Conservation (phyloP, 148 eudicot species). For the Suaeda aralocaspica region DNA sequence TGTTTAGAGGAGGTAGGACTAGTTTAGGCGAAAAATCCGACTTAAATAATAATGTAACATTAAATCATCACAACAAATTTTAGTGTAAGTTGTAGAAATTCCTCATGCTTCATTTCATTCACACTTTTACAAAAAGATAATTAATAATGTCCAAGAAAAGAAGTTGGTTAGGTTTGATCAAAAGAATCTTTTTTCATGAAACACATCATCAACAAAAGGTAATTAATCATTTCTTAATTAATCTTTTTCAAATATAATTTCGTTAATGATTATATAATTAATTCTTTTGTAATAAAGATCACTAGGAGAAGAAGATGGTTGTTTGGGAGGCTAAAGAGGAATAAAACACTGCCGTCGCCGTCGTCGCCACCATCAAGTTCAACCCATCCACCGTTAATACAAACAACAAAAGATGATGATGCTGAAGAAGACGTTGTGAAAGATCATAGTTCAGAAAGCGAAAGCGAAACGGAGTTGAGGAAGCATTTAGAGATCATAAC, state of each 20-base stretch:
- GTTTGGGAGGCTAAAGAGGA: conserved; percentile 36
- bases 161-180: conserved; percentile 52
- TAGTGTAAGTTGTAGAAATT: no score
- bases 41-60: background rate
- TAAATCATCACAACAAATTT: no score
- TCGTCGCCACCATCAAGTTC: conserved; percentile 19
- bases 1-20: background rate
- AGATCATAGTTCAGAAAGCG: background rate
- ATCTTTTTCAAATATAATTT: background rate
- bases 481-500: conserved; percentile 1
- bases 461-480: conserved; percentile 5
- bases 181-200: conserved; percentile 42
- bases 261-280: no score
- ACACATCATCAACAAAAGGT: conserved; percentile 42
- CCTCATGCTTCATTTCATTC: no score
- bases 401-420: background rate
- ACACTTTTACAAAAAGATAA: no score
- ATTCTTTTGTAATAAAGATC: conserved; percentile 19
- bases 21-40: background rate
- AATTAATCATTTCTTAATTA: background rate
- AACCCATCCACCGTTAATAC: conserved; percentile 3
- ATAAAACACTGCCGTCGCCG: conserved; percentile 33
- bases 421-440: conserved; percentile 8
- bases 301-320: conserved; percentile 49
- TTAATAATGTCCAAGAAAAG: conserved; percentile 59